Percentiles rank a stretch among this genome's conserved stretches.
These are phyloP conservation scores for Stipa capillata DNA, from an alignment of 176 grass and related monocot genomes.

Conservation along the genomic window DNA sequence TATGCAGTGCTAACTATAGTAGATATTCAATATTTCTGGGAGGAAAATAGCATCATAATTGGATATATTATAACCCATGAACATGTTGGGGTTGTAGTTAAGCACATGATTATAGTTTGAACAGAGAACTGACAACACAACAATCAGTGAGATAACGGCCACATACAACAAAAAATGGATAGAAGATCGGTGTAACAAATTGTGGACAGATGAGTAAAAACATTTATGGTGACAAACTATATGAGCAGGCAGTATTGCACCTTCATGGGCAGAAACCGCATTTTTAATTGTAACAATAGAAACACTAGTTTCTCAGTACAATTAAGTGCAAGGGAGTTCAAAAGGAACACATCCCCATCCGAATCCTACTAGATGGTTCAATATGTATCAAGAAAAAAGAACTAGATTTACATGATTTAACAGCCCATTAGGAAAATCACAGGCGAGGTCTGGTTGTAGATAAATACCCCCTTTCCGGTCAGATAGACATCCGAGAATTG, in stretches of 20 bases:
- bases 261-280: not conserved
- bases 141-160: not conserved
- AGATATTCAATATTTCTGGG: not conserved
- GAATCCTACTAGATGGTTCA: not conserved
- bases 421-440: not conserved
- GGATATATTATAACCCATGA: not conserved
- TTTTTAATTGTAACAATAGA: not conserved
- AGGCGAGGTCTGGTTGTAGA: not conserved
- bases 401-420: conserved; percentile 25
- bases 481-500: not conserved
- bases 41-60: not conserved
- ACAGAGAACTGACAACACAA: not conserved
- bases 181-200: not conserved
- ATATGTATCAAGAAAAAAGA: not conserved
- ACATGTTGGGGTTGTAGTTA: not conserved
- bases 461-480: not conserved
- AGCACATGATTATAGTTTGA: not conserved
- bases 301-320: conserved; percentile 1
- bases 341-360: not conserved
- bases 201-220: not conserved
- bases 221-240: not conserved
- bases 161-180: not conserved
- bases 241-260: not conserved
- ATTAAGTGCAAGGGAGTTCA: not conserved
- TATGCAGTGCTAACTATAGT: not conserved